Base-by-base conservation (phyloP, 2,329 filamentous ascomycete genomes). In the Neoarthrinium moseri region DNA sequence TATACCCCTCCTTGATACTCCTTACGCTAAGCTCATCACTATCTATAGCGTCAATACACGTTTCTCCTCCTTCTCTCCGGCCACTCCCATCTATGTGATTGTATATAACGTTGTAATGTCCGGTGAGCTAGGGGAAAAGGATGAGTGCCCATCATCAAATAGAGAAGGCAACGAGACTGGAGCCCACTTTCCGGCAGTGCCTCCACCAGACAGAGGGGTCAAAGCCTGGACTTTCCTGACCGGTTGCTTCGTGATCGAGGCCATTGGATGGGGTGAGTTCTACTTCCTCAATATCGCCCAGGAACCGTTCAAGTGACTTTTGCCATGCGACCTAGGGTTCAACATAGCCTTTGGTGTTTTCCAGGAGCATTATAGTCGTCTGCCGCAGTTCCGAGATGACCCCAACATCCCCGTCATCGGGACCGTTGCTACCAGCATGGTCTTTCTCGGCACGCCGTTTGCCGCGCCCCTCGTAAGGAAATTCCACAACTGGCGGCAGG, bases 311-410 rank as follows among this genome's bases (percentile, higher is more conserved):
- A 30, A 15, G 13, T 11, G 6, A 8, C 12, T 8, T 10, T 21
- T 22, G 23, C 23, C 38, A 20, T 6, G 6, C 18, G 8, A n/a
- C 12, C 10, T 18, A 86, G 83, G 84, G 2, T 87, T 88, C 46
- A 80, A 83, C 0, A 83, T 83, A 46, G 75, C 82, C 0, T 89
- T 84, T 59, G 86, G 85, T 34, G 74, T 89, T 18, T 88, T 89
- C 56, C 83, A 88, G 54, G 75, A 84, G 39, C 84, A 86, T 62
- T 89, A 89, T 60, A 77, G 71, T 24, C 75, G 70, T 2, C 73
- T 83, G 48, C 72, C 72, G 4, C 76, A 80, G 2, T 88, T 88
- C 45, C 64, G 67, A 4, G 73, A 72, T 2, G 72, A 73, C 0
- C 68, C 71, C 24, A 68, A 74, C 32, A 80, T 87, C 39, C 74